Conservation (phyloP, 495 filamentous ascomycete species). For the Chlorociboria aeruginascens region DNA sequence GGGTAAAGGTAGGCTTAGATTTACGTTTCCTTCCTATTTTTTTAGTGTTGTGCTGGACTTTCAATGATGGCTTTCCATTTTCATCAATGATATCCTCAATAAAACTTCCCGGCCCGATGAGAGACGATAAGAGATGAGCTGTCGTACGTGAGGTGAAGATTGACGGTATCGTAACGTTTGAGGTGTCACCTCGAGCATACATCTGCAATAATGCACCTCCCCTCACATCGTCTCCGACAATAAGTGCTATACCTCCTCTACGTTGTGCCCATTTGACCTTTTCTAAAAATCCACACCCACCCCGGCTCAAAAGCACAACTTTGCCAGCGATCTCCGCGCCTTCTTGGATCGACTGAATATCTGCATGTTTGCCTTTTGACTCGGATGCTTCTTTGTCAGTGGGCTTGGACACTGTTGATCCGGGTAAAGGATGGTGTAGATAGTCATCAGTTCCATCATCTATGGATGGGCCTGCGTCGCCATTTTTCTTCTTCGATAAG, state of each 20-base stretch:
- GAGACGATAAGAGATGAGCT: slow-evolving; percentile 81
- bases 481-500: background rate
- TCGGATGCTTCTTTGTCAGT: slow-evolving; percentile 20
- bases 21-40: slow-evolving; percentile 25
- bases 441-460: slow-evolving; percentile 90
- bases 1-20: slow-evolving; percentile 15
- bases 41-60: slow-evolving; percentile 33
- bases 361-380: slow-evolving; percentile 54
- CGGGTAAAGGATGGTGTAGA: slow-evolving; percentile 46
- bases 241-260: slow-evolving; percentile 74
- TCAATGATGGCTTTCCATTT: slow-evolving; percentile 33
- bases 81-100: slow-evolving; percentile 43
- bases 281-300: slow-evolving; percentile 92
- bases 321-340: slow-evolving; percentile 89
- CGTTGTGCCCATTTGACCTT: slow-evolving; percentile 96
- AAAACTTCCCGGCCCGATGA: slow-evolving; percentile 60
- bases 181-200: slow-evolving; percentile 91
- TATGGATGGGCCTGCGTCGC: slow-evolving; percentile 1
- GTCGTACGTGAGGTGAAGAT: slow-evolving; percentile 93
- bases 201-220: slow-evolving; percentile 87
- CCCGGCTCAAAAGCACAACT: slow-evolving; percentile 77
- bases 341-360: slow-evolving; percentile 92
- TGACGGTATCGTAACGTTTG: slow-evolving; percentile 85
- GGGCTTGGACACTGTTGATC: slow-evolving; percentile 11
- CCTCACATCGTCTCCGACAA: slow-evolving; percentile 86